phyloP scores from a whole-genome alignment of 345 rosid genomes.

The Leavenworthia alabamica region DNA sequence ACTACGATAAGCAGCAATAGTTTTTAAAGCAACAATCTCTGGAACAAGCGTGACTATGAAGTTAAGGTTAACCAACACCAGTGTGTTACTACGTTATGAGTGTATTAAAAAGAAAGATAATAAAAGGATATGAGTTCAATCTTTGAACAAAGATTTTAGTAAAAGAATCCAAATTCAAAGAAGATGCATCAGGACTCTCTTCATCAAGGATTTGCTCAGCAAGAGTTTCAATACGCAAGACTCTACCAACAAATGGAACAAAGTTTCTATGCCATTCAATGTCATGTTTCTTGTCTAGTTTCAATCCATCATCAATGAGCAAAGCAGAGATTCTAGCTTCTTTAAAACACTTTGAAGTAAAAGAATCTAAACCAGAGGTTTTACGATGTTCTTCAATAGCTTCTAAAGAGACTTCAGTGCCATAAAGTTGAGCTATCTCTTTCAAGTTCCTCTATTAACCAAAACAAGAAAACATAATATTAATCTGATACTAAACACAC shows the following conservation, averaged over 20 bases:
- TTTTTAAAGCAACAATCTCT: conserved; percentile 67
- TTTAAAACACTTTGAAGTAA: conserved; percentile 55
- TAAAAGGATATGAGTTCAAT: conserved; percentile 94
- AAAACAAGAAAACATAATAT: not conserved
- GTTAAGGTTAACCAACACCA: conserved; percentile 44
- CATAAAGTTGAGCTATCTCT: conserved; percentile 66
- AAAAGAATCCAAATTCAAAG: conserved; percentile 69
- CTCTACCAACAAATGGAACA: conserved; percentile 69
- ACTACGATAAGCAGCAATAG: conserved; percentile 87
- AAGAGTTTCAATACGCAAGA: conserved; percentile 67
- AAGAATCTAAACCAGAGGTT: conserved; percentile 46
- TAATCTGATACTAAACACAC: not conserved
- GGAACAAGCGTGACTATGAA: conserved; percentile 39
- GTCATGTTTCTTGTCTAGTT: conserved; percentile 64
- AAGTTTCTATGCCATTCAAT: conserved; percentile 59
- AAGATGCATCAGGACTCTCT: conserved; percentile 38
- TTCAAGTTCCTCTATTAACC: conserved; percentile 65
- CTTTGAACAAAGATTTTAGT: conserved; percentile 42
- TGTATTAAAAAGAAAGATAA: not conserved
- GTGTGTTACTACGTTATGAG: not conserved
- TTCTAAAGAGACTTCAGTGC: conserved; percentile 48
- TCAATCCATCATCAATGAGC: conserved; percentile 83
- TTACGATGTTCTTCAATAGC: conserved; percentile 64
- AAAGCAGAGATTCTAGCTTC: conserved; percentile 72
- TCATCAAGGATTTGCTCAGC: conserved; percentile 75